These are phyloP conservation scores for Penicillium sp. DNA, from an alignment of 2,329 filamentous ascomycete species.

Conservation along the genomic window DNA sequence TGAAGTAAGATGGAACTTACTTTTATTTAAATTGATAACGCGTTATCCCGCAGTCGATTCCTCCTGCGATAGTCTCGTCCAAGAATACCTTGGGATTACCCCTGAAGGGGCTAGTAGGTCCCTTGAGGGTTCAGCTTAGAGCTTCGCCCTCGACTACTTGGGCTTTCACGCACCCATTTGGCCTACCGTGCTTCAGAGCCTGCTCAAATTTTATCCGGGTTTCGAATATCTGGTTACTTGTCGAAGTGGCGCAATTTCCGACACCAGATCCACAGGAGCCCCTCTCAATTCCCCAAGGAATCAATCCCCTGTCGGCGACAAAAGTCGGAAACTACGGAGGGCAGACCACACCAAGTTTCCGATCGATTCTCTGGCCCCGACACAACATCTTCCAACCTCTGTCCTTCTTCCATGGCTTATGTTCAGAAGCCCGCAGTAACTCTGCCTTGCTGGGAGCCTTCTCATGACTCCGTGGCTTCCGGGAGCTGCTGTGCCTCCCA, in stretches of 20 bases:
- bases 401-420: not conserved
- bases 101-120: too few species aligned
- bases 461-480: not conserved
- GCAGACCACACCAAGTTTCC: not conserved
- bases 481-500: not conserved
- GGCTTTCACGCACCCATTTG: not conserved
- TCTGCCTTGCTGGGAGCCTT: not conserved
- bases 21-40: too few species aligned
- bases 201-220: not conserved
- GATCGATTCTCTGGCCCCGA: not conserved
- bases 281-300: not conserved
- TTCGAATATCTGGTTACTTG: not conserved
- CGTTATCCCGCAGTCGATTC: too few species aligned
- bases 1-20: too few species aligned
- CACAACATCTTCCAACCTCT: not conserved
- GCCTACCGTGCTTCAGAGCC: not conserved
- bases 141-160: not conserved
- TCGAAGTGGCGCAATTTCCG: not conserved
- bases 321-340: not conserved
- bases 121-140: not conserved
- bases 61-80: too few species aligned
- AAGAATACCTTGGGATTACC: too few species aligned
- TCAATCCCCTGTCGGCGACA: not conserved
- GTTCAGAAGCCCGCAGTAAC: not conserved
- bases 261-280: not conserved